These are phyloP conservation scores for Pyrus hybrid DNA, from an alignment of 331 rosid species.

Conservation along the genomic window DNA sequence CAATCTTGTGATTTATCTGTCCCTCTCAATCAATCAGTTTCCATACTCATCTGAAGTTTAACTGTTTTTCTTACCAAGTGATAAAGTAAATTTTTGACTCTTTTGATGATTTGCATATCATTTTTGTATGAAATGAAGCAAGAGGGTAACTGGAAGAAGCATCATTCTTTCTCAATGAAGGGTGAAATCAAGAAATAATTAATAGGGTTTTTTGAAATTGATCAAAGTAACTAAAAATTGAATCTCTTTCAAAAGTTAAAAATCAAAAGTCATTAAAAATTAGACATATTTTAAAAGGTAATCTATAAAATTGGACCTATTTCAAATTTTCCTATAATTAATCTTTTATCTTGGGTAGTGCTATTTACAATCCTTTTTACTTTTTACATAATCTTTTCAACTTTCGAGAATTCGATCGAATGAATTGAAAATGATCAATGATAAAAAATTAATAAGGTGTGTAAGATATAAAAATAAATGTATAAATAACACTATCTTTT, in stretches of 20 bases:
- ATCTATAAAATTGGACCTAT: too few species aligned
- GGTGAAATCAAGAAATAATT: not conserved
- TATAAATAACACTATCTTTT: too few species aligned
- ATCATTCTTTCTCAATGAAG: not conserved
- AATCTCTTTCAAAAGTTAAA: too few species aligned
- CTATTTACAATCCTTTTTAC: too few species aligned
- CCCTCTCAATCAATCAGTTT: not conserved
- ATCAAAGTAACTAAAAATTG: too few species aligned
- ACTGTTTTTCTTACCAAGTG: not conserved
- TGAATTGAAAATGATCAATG: too few species aligned
- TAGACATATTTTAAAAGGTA: too few species aligned
- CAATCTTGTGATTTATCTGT: not conserved
- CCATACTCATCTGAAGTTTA: not conserved
- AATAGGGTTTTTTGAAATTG: too few species aligned
- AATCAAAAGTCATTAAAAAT: too few species aligned
- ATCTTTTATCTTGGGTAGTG: not conserved
- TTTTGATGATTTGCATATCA: constrained; percentile 9
- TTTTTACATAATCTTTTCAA: rapidly evolving
- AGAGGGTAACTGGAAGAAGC: not conserved
- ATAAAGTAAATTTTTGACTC: not conserved
- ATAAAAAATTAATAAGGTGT: too few species aligned
- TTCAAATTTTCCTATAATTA: too few species aligned
- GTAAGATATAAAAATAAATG: too few species aligned
- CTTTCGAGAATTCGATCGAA: rapidly evolving
- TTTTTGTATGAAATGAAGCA: not conserved